Conservation (phyloP, 768 basidiomycete genomes). For the Collybia sordida region DNA sequence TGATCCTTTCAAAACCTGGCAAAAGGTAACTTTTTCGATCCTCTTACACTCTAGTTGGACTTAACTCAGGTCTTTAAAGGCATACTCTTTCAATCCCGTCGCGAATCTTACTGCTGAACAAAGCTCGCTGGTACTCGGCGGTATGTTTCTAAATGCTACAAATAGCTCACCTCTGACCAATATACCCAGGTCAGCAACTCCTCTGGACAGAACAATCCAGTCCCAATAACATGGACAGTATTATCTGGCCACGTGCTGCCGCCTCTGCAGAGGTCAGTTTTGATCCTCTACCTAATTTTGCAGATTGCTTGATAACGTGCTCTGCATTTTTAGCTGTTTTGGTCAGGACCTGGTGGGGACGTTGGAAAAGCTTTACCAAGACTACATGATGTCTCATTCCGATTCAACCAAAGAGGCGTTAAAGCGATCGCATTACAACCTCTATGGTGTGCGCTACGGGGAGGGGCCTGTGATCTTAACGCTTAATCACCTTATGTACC, state of each 20-base stretch:
- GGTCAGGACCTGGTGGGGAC: background rate
- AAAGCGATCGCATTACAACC: conserved; percentile 55
- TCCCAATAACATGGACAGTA: conserved; percentile 63
- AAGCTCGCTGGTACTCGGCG: conserved; percentile 62
- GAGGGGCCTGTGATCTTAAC: background rate
- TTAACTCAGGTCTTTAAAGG: conserved; percentile 13
- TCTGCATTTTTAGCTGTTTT: background rate
- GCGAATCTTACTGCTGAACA: conserved; percentile 53
- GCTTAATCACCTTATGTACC: background rate
- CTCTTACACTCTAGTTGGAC: background rate
- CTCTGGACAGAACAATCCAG: conserved; percentile 77
- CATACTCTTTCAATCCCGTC: conserved; percentile 75
- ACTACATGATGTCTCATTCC: background rate
- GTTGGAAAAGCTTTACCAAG: background rate
- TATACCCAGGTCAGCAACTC: conserved; percentile 52
- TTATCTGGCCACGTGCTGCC: conserved; percentile 72
- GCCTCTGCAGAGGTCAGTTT: conserved; percentile 55
- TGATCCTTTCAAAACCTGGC: conserved; percentile 82
- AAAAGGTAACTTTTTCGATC: conserved; percentile 40
- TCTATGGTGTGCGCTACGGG: conserved; percentile 2
- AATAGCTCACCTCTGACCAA: background rate
- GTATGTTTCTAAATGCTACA: conserved; percentile 28
- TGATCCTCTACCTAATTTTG: background rate
- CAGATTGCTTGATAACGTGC: background rate
- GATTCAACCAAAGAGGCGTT: background rate